Evolutionary conservation across 768 basidiomycete species (phyloP).

Genomic region (Gymnopilus dilepis): DNA sequence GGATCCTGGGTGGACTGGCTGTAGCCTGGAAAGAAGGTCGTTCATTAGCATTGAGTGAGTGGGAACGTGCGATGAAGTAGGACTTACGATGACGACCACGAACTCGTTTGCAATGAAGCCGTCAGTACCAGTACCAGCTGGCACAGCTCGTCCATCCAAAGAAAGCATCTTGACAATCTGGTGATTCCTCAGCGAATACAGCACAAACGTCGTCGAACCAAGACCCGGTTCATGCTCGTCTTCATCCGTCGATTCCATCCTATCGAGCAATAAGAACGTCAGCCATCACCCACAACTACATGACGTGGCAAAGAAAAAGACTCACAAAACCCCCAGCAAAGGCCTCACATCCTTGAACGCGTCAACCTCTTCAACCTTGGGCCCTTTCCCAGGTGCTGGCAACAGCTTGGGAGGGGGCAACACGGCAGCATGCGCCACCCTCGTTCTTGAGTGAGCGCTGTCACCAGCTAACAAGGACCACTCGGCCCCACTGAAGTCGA

Average conservation of each 20-base stretch:
- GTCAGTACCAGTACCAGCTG: slow-evolving; percentile 23
- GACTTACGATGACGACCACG: slow-evolving; percentile 64
- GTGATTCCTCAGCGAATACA: slow-evolving; percentile 45
- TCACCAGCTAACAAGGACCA: slow-evolving; percentile 24
- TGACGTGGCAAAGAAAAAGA: slow-evolving; percentile 40
- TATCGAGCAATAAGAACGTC: slow-evolving; percentile 11
- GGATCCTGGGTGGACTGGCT: slow-evolving; percentile 56
- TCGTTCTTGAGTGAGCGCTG: background rate
- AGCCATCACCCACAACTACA: slow-evolving; percentile 39
- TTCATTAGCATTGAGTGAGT: slow-evolving; percentile 1
- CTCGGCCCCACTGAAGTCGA: slow-evolving; percentile 32
- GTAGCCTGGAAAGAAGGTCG: slow-evolving; percentile 52
- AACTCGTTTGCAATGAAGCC: slow-evolving; percentile 49
- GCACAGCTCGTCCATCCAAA: slow-evolving; percentile 41
- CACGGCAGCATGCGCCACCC: slow-evolving; percentile 44
- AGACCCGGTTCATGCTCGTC: slow-evolving; percentile 14
- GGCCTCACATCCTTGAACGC: slow-evolving; percentile 32
- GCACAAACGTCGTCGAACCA: slow-evolving; percentile 27
- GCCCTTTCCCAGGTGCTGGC: background rate
- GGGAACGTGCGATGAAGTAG: background rate
- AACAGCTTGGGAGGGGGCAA: slow-evolving; percentile 35
- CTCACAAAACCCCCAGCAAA: slow-evolving; percentile 41
- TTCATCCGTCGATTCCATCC: slow-evolving; percentile 24
- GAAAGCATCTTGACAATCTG: slow-evolving; percentile 52
- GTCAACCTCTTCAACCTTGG: slow-evolving; percentile 26